phyloP scores from a whole-genome alignment of 1,284 basidiomycete species.

The Trametes versicolor region DNA sequence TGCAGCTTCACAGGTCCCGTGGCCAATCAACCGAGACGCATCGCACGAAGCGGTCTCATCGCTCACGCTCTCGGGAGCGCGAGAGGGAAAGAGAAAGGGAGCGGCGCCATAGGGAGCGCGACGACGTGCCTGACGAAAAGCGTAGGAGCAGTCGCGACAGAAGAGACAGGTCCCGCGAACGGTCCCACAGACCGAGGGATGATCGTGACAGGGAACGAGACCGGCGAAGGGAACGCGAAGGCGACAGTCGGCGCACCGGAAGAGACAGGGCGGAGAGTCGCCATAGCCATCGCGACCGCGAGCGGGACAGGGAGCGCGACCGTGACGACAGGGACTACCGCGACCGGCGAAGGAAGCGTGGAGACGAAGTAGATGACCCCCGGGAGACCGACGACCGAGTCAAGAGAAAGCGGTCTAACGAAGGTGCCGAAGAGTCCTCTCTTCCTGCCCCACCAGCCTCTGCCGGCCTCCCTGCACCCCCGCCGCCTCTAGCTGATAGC shows the following conservation, averaged over 20 bases:
- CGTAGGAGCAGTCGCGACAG: conserved; percentile 55
- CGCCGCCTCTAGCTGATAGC: conserved; percentile 60
- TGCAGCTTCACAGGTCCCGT: conserved; percentile 57
- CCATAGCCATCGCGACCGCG: conserved; percentile 57
- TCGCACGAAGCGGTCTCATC: conserved; percentile 73
- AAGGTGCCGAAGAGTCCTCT: conserved; percentile 48
- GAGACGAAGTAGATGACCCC: conserved; percentile 63
- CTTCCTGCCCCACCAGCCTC: conserved; percentile 52
- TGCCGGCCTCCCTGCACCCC: conserved; percentile 49
- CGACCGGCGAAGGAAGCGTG: conserved; percentile 67
- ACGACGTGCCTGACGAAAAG: conserved; percentile 40
- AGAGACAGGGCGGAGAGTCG: conserved; percentile 53
- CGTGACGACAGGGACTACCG: conserved; percentile 61
- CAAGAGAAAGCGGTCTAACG: conserved; percentile 68
- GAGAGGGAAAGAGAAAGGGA: conserved; percentile 53
- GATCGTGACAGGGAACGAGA: conserved; percentile 53
- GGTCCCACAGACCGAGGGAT: conserved; percentile 58
- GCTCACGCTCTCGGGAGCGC: conserved; percentile 62
- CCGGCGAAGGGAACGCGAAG: conserved; percentile 48
- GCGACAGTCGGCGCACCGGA: conserved; percentile 46
- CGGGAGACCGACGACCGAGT: conserved; percentile 58
- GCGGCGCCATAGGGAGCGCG: conserved; percentile 47
- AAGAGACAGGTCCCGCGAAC: conserved; percentile 57
- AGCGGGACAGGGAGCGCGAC: conserved; percentile 52
- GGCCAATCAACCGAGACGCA: conserved; percentile 79